Evolutionary conservation across 2,329 filamentous ascomycete species (phyloP).

Genomic region (Aspergillus uvarum): DNA sequence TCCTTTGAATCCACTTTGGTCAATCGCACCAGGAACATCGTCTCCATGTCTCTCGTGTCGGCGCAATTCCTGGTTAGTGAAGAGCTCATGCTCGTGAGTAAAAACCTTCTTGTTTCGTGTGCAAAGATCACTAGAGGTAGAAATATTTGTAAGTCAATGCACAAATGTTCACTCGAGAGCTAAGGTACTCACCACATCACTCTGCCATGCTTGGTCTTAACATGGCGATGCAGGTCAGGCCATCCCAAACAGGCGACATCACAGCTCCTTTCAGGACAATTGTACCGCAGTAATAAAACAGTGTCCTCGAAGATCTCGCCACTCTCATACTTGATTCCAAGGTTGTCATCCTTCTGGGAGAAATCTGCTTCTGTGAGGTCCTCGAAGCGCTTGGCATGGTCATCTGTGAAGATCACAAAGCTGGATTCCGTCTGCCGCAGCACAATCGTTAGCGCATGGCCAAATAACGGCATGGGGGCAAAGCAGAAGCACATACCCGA

Average conservation of each 20-base stretch:
- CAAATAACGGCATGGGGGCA: not conserved
- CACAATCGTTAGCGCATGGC: slow-evolving; percentile 13
- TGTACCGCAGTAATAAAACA: slow-evolving; percentile 82
- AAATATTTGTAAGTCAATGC: slow-evolving; percentile 13
- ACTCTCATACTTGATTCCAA: slow-evolving; percentile 89
- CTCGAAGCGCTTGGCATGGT: slow-evolving; percentile 75
- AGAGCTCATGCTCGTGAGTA: slow-evolving; percentile 94
- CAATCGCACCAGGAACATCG: slow-evolving; percentile 80
- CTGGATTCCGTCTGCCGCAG: slow-evolving; percentile 42
- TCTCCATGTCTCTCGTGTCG: slow-evolving; percentile 90
- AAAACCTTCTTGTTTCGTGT: slow-evolving; percentile 96
- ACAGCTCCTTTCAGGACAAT: slow-evolving; percentile 83
- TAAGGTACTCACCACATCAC: slow-evolving; percentile 66
- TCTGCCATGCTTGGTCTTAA: slow-evolving; percentile 77
- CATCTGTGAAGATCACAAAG: slow-evolving; percentile 90
- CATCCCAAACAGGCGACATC: slow-evolving; percentile 81
- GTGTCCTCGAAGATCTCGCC: slow-evolving; percentile 90
- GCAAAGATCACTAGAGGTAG: slow-evolving; percentile 67
- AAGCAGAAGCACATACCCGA: slow-evolving; percentile 59
- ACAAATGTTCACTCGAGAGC: not conserved
- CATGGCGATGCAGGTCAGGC: slow-evolving; percentile 78
- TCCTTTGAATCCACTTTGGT: slow-evolving; percentile 94
- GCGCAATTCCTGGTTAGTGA: slow-evolving; percentile 74
- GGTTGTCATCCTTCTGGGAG: slow-evolving; percentile 73
- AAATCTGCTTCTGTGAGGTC: slow-evolving; percentile 76